Evolutionary conservation across 2,329 filamentous ascomycete genomes (phyloP), one percentile per base, ranked within the genome.

Genomic region (Zymoseptoria brevis): DNA sequence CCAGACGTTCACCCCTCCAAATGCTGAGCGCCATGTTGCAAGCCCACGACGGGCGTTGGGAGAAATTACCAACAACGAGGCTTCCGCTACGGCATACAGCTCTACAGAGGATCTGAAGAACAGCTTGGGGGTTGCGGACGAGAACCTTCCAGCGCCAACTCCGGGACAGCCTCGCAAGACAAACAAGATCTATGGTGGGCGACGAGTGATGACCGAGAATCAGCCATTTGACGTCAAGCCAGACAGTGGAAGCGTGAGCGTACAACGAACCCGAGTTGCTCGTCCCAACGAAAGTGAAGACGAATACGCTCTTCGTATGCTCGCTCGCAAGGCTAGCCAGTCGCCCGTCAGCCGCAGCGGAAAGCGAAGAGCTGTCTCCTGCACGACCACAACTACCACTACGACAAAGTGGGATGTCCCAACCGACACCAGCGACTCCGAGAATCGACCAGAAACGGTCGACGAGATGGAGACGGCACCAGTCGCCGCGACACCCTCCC

Each of bases 111-210:
- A 72, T 60, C 49, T 65, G 30, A 68, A 67, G 56, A 62, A 61
- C 49, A 85, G 83, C 66, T 80, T 83, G 64, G 82, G 83, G 54
- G 81, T 85, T n/a, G 84, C 89, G 70, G 91, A 96, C 64, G 92
- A 96, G 71, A 95, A 95, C 68, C 83, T 99, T 4, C 94, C 94
- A 2, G 93, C 92, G 0, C 94, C 94, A 2, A 99, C 94, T 4
- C 94, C 94, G 0, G 94, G 94, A 2, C 94, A 99, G 73, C 94
- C 94, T 26, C 86, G 94, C 62, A 97, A 99, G 80, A 88, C 88
- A 16, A 87, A 86, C 64, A 86, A 90, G 58, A 82, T 85, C 60
- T 90, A 92, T 68, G 83, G 81, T 84, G 87, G 9, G 89, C 92
- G 74, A 76, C 84, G 69, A 49, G 59, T 72, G 67, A 68, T 72